phyloP scores from a whole-genome alignment of 2,329 filamentous ascomycete genomes.

The Fusarium multiceps region DNA sequence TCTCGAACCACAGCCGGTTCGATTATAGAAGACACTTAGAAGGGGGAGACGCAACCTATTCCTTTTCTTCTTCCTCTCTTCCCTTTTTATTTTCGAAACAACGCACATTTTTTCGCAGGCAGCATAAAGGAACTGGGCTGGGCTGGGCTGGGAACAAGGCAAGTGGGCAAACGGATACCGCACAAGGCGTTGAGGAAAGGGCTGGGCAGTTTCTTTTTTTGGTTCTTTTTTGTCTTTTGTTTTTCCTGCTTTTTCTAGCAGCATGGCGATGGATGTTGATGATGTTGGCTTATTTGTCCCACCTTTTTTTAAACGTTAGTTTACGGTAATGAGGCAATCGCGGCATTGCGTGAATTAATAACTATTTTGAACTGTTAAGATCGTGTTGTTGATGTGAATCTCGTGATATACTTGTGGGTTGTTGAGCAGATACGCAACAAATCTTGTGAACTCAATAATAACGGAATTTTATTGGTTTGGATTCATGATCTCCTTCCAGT shows the following conservation, averaged over 20 bases:
- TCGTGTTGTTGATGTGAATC: not conserved
- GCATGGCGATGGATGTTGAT: conserved; percentile 51
- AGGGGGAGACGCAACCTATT: conserved; percentile 15
- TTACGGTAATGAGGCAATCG: conserved; percentile 11
- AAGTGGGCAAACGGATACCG: conserved; percentile 38
- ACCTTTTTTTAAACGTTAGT: conserved; percentile 33
- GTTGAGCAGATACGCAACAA: not conserved
- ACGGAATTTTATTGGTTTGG: no score
- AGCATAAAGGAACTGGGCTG: conserved; percentile 42
- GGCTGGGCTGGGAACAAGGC: conserved; percentile 34
- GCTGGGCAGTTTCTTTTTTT: conserved; percentile 41
- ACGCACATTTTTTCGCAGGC: conserved; percentile 32
- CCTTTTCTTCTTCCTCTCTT: conserved; percentile 12
- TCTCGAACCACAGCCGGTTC: conserved; percentile 8
- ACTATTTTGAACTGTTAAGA: not conserved
- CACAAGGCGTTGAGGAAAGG: conserved; percentile 49
- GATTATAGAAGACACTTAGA: conserved; percentile 14
- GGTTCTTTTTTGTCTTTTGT: conserved; percentile 16
- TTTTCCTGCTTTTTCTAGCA: conserved; percentile 23
- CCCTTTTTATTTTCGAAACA: conserved; percentile 11
- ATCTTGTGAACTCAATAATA: not conserved
- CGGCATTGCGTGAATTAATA: conserved; percentile 20
- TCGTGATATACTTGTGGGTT: not conserved
- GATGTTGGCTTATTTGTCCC: conserved; percentile 36
- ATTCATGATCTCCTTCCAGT: no score